Base-by-base conservation (phyloP, 495 filamentous ascomycete genomes). In the Terfezia boudieri region DNA sequence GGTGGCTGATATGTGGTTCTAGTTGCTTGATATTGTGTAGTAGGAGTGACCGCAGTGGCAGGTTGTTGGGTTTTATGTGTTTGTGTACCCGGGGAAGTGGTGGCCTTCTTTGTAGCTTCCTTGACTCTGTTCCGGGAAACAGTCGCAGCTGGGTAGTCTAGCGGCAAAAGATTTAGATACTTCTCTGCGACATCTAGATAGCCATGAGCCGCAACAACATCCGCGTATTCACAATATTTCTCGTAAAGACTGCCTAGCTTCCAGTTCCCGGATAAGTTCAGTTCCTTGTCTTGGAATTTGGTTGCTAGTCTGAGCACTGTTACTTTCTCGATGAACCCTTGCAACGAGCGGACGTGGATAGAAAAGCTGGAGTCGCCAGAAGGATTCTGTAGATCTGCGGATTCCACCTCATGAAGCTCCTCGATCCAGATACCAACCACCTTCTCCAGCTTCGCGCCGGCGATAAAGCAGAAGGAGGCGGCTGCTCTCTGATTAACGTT, bases 261-360 rank as follows among this genome's bases (percentile, higher is more conserved):
- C 92, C 92, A 99, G 53, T 79, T 86, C 0, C 80, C 77, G 37
- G 77, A 74, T 56, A 77, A 67, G 52, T 70, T 70, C 55, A 73
- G 76, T 56, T 95, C 86, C 7, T 71, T 71, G 63, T 99, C 90
- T 58, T 82, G 66, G 69, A 93, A 99, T 60, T 89, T 88, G 53
- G 84, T 87, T 48, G 90, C 88, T 61, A 93, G 76, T 52, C 90
- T 83, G 78, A 99, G 96, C 43, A 99, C 79, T 2, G 87, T 93
- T 51, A 99, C 90, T 71, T 96, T 99, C 71, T 99, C 90, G 56
- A 99, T 90, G 66, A 99, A 84, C 52, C 81, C 77, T 61, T 96
- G 92, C 54, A 99, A 70, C 48, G 83, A 81, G 55, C 78, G 77
- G 51, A 88, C 90, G 59, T 96, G 92, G 51, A 96, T 76, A 7